These are phyloP conservation scores for Schizophyllum commune DNA, from an alignment of 1,284 basidiomycete genomes.

Conservation along the genomic window DNA sequence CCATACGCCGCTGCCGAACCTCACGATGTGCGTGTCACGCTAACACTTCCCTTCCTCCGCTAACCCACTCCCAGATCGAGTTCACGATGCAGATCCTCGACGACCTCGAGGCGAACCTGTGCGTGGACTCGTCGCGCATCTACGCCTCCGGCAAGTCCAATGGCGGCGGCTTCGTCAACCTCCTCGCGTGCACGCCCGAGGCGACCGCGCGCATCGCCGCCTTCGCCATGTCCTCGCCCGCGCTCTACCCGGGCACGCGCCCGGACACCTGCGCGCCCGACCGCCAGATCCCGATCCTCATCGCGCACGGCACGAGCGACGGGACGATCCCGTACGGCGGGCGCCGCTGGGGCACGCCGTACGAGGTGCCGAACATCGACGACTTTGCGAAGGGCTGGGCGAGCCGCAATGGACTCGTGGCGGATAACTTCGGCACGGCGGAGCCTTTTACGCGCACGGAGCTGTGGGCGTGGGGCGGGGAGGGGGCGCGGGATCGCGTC, in stretches of 20 bases:
- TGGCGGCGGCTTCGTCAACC: slow-evolving; percentile 10
- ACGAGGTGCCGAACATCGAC: slow-evolving; percentile 4
- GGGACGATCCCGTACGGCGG: slow-evolving; percentile 5
- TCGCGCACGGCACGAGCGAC: slow-evolving; percentile 7
- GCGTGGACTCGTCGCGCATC: slow-evolving; percentile 6
- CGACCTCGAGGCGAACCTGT: slow-evolving; percentile 6
- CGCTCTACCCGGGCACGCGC: slow-evolving; percentile 7
- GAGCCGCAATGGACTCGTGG: slow-evolving; percentile 3
- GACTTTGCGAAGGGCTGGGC: slow-evolving; percentile 6
- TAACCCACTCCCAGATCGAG: not conserved
- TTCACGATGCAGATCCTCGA: slow-evolving; percentile 5
- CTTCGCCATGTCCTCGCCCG: slow-evolving; percentile 8
- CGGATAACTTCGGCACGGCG: not conserved
- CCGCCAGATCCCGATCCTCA: slow-evolving; percentile 7
- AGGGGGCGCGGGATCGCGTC: not conserved
- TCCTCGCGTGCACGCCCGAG: slow-evolving; percentile 6
- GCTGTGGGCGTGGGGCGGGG: slow-evolving; percentile 3
- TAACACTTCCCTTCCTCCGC: not conserved
- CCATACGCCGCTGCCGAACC: slow-evolving; percentile 12
- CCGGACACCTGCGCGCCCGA: slow-evolving; percentile 2
- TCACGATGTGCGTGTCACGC: slow-evolving; percentile 6
- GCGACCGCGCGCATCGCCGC: slow-evolving; percentile 5
- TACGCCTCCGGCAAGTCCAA: slow-evolving; percentile 11
- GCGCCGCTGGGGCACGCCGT: not conserved
- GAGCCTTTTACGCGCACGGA: slow-evolving; percentile 1